Evolutionary conservation across 164 flowering plant species (phyloP).

Genomic region (Tinospora cordifolia): DNA sequence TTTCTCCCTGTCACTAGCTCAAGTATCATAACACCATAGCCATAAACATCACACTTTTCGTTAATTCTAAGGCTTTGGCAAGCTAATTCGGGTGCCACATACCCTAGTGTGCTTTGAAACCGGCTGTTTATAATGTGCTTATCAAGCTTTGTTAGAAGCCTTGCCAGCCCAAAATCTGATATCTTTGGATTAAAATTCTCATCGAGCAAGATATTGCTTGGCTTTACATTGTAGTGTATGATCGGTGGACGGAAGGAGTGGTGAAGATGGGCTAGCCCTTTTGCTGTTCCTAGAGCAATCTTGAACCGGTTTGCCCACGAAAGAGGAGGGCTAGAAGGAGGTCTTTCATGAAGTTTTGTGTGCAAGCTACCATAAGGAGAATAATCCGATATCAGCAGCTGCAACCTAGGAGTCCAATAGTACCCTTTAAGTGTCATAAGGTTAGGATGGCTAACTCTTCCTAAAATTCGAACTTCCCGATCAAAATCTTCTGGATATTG

Average conservation of each 20-base stretch:
- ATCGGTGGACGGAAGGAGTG: slow-evolving; percentile 72
- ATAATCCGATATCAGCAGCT: slow-evolving; percentile 71
- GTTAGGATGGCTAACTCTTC: slow-evolving; percentile 74
- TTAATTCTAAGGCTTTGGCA: slow-evolving; percentile 82
- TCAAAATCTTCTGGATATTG: slow-evolving; percentile 78
- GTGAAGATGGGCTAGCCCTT: slow-evolving; percentile 82
- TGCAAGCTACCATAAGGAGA: slow-evolving; percentile 72
- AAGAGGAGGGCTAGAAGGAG: slow-evolving; percentile 44
- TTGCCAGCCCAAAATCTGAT: slow-evolving; percentile 76
- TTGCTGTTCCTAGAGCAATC: slow-evolving; percentile 71
- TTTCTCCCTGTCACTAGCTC: slow-evolving; percentile 82
- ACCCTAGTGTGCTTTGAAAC: slow-evolving; percentile 73
- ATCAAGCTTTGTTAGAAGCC: slow-evolving; percentile 67
- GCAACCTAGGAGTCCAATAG: slow-evolving; percentile 63
- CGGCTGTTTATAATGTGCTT: slow-evolving; percentile 53
- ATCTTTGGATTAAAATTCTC: slow-evolving; percentile 57
- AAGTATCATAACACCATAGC: slow-evolving; percentile 69
- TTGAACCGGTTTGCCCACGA: slow-evolving; percentile 69
- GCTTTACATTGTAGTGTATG: slow-evolving; percentile 78
- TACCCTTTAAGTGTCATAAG: slow-evolving; percentile 46
- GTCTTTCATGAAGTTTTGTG: slow-evolving; percentile 49
- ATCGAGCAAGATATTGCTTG: slow-evolving; percentile 82
- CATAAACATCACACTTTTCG: slow-evolving; percentile 85
- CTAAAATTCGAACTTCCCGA: slow-evolving; percentile 64
- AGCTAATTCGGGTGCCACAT: slow-evolving; percentile 86